Evolutionary conservation across 129 eudicot species (phyloP).

Genomic region (Flaveria linearis): DNA sequence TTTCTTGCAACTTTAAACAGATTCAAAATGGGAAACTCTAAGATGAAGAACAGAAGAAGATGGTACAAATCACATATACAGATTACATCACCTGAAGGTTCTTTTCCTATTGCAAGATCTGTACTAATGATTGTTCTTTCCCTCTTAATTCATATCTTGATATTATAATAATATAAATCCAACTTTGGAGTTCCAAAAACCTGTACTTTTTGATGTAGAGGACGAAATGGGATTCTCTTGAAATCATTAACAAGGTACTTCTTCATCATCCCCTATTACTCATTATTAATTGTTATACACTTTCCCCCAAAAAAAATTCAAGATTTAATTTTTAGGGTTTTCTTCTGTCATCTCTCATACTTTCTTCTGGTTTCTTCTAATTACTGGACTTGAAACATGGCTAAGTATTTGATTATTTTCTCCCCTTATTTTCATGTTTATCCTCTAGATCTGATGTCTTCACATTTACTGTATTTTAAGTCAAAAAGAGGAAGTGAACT

Average conservation of each 20-base stretch:
- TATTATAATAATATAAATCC: constrained; percentile 22
- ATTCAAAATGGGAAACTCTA: constrained; percentile 13
- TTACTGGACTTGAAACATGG: not conserved
- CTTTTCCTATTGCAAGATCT: constrained; percentile 17
- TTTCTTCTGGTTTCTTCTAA: not conserved
- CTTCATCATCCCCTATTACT: constrained; percentile 26
- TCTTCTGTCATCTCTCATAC: constrained; percentile 13
- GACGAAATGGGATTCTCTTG: constrained; percentile 32
- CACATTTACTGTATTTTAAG: not conserved
- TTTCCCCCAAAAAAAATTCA: not conserved
- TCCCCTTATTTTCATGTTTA: not conserved
- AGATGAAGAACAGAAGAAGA: not conserved
- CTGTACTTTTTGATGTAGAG: constrained; percentile 35
- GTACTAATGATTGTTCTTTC: not conserved
- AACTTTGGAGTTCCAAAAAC: constrained; percentile 37
- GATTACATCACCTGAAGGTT: constrained; percentile 17
- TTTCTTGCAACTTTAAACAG: constrained; percentile 19
- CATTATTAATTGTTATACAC: constrained; percentile 15
- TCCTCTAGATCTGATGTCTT: constrained; percentile 16
- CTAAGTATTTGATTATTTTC: not conserved
- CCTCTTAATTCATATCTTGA: not conserved
- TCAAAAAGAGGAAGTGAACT: not conserved
- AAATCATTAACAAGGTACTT: constrained; percentile 42
- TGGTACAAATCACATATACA: not conserved
- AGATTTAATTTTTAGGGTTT: constrained; percentile 38